Base-by-base conservation (phyloP, 352 stramenopile genomes). In the Globisporangium splendens region DNA sequence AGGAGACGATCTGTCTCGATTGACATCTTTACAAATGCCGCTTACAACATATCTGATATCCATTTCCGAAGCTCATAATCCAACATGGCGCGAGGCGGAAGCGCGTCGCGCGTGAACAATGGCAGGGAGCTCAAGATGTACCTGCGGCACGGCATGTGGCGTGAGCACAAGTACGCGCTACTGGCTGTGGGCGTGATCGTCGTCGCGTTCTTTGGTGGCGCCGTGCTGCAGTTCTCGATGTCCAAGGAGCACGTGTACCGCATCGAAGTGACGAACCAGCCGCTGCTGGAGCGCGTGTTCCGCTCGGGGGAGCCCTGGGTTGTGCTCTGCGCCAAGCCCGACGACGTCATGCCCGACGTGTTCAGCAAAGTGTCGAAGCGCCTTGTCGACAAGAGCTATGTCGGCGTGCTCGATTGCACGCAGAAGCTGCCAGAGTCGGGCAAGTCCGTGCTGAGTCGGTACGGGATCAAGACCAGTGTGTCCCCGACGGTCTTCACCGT, bases 41-140 rank as follows among this genome's bases (percentile, higher is more conserved):
- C 5, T 2, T 18, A 3, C 10, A 12, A 44, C 39, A 44, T 44
- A 15, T 15, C 17, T n/a, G 39, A 44, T 44, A 44, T 44, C 39
- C 39, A 43, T n/a, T 18, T 18, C 0, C 13, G 17, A 10, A 31
- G 24, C 24, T 35, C 13, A 44, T n/a, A 44, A n/a, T 12, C 39
- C 4, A 62, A 59, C 75, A 6, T 76, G 75, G 2, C 65, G 69
- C 35, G 46, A 28, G 48, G 54, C 14, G 61, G 72, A 13, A 52
- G 68, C 3, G 63, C 58, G 49, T 62, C 63, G 53, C 58, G 61
- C 38, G 39, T 66, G 21, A 89, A 69, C 66, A 85, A 88, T 72
- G 71, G 74, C 24, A 78, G 70, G 46, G 80, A 93, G 47, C 75
- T 95, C 59, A 89, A 88, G 72, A 75, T 91, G 69, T 95, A 91